Evolutionary conservation across 306 rosid genomes (phyloP), one percentile per base, ranked within the genome.

Genomic region (Fragaria ananassa): DNA sequence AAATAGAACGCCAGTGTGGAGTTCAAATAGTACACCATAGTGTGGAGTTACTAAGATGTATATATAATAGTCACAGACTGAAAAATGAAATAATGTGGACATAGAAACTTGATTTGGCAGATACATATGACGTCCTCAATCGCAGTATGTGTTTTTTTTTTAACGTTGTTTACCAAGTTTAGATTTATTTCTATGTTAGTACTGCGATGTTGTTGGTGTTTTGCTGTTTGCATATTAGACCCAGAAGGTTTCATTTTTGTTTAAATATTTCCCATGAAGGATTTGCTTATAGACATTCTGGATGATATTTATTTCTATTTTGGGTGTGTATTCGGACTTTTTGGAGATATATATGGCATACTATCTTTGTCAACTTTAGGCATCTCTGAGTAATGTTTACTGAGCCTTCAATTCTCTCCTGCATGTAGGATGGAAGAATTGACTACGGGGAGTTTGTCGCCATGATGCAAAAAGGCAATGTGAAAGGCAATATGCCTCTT

Each of bases 391-490:
- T 58, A 41, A 60, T 57, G 70, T 44, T 27, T 78, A 61, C 60
- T 51, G 58, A 58, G 61, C 76, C 78, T 74, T 71, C 64, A 76
- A 63, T 77, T 53, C 72, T 77, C 49, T 80, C 71, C 42, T 83
- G 49, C 58, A 11, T 70, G 63, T 77, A 93, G 98, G 98, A 93
- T 81, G 98, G 98, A 84, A 89, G 96, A 80, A 93, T 93, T 13
- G 98, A 93, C 82, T 93, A 93, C 50, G 87, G 98, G 72, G 98
- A 93, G 78, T 93, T 93, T 80, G 91, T 88, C 68, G 98, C 98
- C 71, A 93, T 93, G 98, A 93, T 93, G 98, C 97, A 87, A 86
- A 93, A 93, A 81, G 98, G 98, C 74, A 93, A 91, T 77, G 86
- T 86, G 88, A 93, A 93, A 78, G 98, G 98, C 68, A 87, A 91